A percentile compares a stretch with the other conserved stretches of the same genome.
These are phyloP conservation scores for Cerioporus squamosus DNA, from an alignment of 1,284 basidiomycete species.

Conservation along the genomic window DNA sequence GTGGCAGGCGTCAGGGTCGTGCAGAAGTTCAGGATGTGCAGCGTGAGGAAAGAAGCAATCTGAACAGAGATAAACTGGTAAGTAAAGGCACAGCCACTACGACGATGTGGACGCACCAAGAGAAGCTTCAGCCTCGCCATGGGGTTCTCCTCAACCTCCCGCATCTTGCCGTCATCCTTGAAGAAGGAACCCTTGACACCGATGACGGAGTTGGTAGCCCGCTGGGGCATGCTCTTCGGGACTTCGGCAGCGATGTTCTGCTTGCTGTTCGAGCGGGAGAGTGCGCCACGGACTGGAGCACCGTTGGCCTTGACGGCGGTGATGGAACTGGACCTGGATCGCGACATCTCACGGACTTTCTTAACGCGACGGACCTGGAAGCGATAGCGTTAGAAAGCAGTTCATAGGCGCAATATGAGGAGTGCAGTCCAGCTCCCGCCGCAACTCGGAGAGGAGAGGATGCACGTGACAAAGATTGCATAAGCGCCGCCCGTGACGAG, in stretches of 20 bases:
- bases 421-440: too few species aligned
- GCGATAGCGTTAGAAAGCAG: conserved; percentile 5
- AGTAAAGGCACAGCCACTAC: conserved; percentile 8
- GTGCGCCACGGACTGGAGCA: conserved; percentile 27
- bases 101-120: conserved; percentile 53
- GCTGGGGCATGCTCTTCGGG: conserved; percentile 42
- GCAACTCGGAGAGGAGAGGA: conserved; percentile 1
- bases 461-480: conserved; percentile 6
- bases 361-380: conserved; percentile 43
- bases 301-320: conserved; percentile 30
- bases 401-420: background rate
- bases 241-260: conserved; percentile 13
- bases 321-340: conserved; percentile 33
- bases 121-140: conserved; percentile 91
- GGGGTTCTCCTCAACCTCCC: conserved; percentile 70
- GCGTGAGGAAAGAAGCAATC: conserved; percentile 86
- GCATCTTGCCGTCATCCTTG: conserved; percentile 38
- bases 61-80: conserved; percentile 24
- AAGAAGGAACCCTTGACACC: conserved; percentile 72
- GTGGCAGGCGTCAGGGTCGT: conserved; percentile 87
- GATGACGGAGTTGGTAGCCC: conserved; percentile 55
- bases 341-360: conserved; percentile 36
- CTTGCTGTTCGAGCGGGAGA: conserved; percentile 25
- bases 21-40: conserved; percentile 93
- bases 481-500: background rate